Evolutionary conservation across 495 filamentous ascomycete genomes (phyloP).

Genomic region (Ascobolus immersus): DNA sequence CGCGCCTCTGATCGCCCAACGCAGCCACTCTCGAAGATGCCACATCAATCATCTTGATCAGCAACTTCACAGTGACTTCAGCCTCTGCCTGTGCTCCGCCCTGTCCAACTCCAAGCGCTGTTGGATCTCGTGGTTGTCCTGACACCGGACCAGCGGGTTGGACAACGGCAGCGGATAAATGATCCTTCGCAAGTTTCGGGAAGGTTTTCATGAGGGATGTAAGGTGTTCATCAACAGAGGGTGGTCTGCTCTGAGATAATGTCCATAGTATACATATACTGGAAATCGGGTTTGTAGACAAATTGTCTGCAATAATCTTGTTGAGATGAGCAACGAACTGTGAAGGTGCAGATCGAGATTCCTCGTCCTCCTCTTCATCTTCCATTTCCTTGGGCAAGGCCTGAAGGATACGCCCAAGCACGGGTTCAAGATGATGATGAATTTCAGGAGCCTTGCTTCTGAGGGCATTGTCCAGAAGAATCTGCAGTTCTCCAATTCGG

Average conservation of each 20-base stretch:
- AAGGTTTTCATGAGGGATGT: slow-evolving; percentile 74
- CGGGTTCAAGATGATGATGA: slow-evolving; percentile 74
- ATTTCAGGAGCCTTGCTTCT: slow-evolving; percentile 70
- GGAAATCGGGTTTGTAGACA: slow-evolving; percentile 55
- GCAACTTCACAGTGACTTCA: slow-evolving; percentile 62
- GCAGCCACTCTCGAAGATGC: slow-evolving; percentile 75
- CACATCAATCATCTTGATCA: slow-evolving; percentile 81
- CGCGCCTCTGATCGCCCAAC: slow-evolving; percentile 72
- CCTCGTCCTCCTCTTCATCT: slow-evolving; percentile 59
- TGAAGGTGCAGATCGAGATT: slow-evolving; percentile 25
- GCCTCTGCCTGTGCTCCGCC: slow-evolving; percentile 18
- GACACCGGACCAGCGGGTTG: slow-evolving; percentile 16
- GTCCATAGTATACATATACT: slow-evolving; percentile 83
- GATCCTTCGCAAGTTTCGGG: slow-evolving; percentile 80
- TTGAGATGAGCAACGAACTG: slow-evolving; percentile 59
- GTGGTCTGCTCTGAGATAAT: slow-evolving; percentile 54
- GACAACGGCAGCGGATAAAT: slow-evolving; percentile 39
- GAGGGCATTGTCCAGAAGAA: slow-evolving; percentile 68
- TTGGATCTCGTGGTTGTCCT: slow-evolving; percentile 13
- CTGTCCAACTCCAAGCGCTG: slow-evolving; percentile 6
- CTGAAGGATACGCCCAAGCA: slow-evolving; percentile 58
- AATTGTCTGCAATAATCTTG: slow-evolving; percentile 51
- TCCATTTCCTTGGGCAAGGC: slow-evolving; percentile 85
- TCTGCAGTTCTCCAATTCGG: slow-evolving; percentile 52
- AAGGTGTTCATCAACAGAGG: slow-evolving; percentile 72